Conservation (phyloP, 1,139 yeast species). For the Zygosaccharomyces sapae region DNA sequence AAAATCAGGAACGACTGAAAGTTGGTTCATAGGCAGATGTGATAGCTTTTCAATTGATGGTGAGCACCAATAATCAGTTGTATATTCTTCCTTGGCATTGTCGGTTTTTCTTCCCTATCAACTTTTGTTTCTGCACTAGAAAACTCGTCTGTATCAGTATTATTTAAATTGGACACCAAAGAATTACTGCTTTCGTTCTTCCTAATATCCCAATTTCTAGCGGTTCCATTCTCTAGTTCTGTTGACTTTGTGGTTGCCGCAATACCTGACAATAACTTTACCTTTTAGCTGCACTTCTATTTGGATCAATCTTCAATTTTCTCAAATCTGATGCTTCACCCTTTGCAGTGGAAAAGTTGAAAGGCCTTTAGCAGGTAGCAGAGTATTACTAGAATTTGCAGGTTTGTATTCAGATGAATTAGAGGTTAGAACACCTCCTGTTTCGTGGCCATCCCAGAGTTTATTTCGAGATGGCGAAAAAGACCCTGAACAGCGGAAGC, state of each 20-base stretch:
- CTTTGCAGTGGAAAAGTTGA: slow-evolving; percentile 13
- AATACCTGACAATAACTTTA: slow-evolving; percentile 36
- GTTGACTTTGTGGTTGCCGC: slow-evolving; percentile 33
- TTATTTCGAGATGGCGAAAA: slow-evolving; percentile 35
- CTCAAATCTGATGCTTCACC: slow-evolving; percentile 26
- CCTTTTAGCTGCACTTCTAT: slow-evolving; percentile 40
- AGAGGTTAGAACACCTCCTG: slow-evolving; percentile 14
- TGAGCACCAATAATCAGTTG: slow-evolving; percentile 68
- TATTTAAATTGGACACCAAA: not conserved
- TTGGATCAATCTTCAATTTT: slow-evolving; percentile 39
- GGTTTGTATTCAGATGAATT: slow-evolving; percentile 2
- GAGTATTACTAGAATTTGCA: slow-evolving; percentile 7
- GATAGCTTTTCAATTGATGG: slow-evolving; percentile 61
- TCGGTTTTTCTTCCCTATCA: not conserved
- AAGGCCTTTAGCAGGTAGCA: slow-evolving; percentile 11
- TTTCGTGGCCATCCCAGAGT: slow-evolving; percentile 18
- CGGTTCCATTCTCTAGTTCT: slow-evolving; percentile 14
- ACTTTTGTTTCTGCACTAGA: not conserved
- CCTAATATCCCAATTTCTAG: not conserved
- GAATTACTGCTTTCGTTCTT: not conserved
- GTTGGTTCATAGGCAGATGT: slow-evolving; percentile 46
- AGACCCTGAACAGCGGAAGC: slow-evolving; percentile 37
- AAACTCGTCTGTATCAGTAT: not conserved
- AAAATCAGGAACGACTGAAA: slow-evolving; percentile 59
- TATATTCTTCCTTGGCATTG: not conserved